Evolutionary conservation across 192 early-diverging fungal genomes (phyloP).

Genomic region (Mortierella antarctica): DNA sequence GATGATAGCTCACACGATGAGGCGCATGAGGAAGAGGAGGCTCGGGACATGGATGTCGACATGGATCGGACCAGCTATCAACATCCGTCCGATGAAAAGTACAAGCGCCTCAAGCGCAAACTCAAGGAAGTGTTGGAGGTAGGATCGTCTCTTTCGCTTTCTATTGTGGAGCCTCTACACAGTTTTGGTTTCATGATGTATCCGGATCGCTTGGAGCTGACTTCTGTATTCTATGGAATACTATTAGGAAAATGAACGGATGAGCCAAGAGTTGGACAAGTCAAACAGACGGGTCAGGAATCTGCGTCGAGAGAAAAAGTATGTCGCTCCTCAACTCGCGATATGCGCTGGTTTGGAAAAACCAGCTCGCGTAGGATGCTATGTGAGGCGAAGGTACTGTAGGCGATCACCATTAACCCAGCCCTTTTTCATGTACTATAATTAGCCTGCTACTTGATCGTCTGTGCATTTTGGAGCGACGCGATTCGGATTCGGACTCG

Average conservation of each 20-base stretch:
- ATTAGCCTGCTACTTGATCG: conserved; percentile 35
- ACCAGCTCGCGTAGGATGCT: too few relatives aligned
- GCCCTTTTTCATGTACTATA: neutral
- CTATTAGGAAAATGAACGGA: conserved; percentile 29
- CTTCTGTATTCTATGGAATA: too few relatives aligned
- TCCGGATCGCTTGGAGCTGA: too few relatives aligned
- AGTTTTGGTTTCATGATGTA: neutral
- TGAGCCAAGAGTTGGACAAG: conserved; percentile 30
- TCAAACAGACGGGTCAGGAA: conserved; percentile 36
- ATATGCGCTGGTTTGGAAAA: neutral
- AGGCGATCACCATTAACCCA: neutral
- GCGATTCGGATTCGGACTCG: conserved; percentile 18
- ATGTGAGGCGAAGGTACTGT: too few relatives aligned
- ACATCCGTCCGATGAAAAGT: conserved; percentile 51
- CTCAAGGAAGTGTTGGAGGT: conserved; percentile 59
- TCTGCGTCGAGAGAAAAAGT: conserved; percentile 42
- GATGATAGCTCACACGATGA: too few relatives aligned
- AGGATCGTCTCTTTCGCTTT: neutral
- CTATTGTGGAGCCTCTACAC: neutral
- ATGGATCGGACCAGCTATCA: neutral
- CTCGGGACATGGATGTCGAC: neutral
- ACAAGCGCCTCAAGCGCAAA: conserved; percentile 56
- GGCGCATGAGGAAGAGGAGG: neutral
- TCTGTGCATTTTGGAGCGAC: conserved; percentile 14
- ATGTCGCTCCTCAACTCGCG: neutral